Percentiles rank a stretch among this genome's conserved stretches.
phyloP scores from a whole-genome alignment of 805 yeast genomes.

The Schwanniomyces occidentalis region DNA sequence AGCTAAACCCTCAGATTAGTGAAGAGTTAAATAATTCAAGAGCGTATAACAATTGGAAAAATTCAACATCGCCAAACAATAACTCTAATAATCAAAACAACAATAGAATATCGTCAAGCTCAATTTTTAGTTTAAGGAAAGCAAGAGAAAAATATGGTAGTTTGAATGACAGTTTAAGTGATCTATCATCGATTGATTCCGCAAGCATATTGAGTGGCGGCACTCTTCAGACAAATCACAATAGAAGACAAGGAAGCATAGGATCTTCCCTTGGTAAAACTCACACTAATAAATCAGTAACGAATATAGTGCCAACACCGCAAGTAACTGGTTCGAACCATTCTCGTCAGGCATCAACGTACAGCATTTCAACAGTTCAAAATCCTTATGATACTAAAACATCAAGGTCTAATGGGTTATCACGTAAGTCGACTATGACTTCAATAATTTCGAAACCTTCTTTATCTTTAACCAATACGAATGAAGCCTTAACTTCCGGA shows the following conservation, averaged over 20 bases:
- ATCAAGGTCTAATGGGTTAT: slow-evolving; percentile 11
- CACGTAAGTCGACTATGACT: slow-evolving; percentile 24
- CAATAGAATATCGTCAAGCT: slow-evolving; percentile 32
- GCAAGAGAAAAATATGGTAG: slow-evolving; percentile 14
- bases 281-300: slow-evolving; percentile 12
- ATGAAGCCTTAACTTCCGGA: slow-evolving; percentile 15
- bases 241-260: slow-evolving; percentile 11
- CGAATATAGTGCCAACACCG: slow-evolving; percentile 28
- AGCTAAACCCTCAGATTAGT: slow-evolving; percentile 18
- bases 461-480: slow-evolving; percentile 14
- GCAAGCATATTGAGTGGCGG: slow-evolving; percentile 29
- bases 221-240: slow-evolving; percentile 10
- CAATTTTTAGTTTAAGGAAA: slow-evolving; percentile 39
- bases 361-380: slow-evolving; percentile 30
- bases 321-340: slow-evolving; percentile 35
- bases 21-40: slow-evolving; percentile 31
- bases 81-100: slow-evolving; percentile 5
- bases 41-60: slow-evolving; percentile 19
- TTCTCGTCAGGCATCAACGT: slow-evolving; percentile 41
- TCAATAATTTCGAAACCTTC: slow-evolving; percentile 30
- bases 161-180: slow-evolving; percentile 22
- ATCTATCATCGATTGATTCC: slow-evolving; percentile 32
- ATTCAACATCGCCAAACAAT: slow-evolving; percentile 7
- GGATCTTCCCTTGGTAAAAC: slow-evolving; percentile 15
- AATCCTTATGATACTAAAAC: slow-evolving; percentile 33